Evolutionary conservation across 768 basidiomycete genomes (phyloP), one percentile per base, ranked within the genome.

Genomic region (Asterophora parasitica): DNA sequence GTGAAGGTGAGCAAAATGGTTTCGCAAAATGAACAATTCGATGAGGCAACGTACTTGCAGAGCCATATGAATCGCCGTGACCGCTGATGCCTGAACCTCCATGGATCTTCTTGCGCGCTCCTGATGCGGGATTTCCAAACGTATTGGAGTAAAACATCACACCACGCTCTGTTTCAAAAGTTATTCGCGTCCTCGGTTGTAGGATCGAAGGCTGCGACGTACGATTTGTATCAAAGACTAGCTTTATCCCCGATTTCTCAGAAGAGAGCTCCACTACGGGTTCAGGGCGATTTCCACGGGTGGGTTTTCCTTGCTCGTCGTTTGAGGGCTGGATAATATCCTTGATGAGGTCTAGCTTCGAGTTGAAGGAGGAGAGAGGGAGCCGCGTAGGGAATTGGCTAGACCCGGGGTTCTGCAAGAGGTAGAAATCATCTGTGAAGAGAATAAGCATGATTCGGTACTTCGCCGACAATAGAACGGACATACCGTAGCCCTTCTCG

Each of bases 81-180:
- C 71, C 78, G 40, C 60, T 64, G 15, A 67, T 64, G 17, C 85
- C 85, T n/a, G 77, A 79, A 2, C 86, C 85, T 13, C 86, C 85
- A 56, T 90, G 87, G 30, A 86, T 83, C 62, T 76, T 78, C 72
- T 88, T 88, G 37, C 82, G 73, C 27, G 79, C 77, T 12, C 76
- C 79, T 12, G 70, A 73, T 13, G 65, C 60, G 13, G 70, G 62
- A 40, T 73, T 64, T 11, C 80, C 67, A 45, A 77, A 65, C 41
- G 76, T 78, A 58, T 82, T 81, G 2, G 83, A 75, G 60, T 88
- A 88, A 56, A 87, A 82, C 76, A 88, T 87, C 31, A 85, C 74
- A 10, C 86, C 86, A 7, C 74, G 77, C 63, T 90, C 87, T 88
- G 51, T 46, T 12, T 11, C 23, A 28, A 4, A 4, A 40, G 23